Evolutionary conservation across 2,329 filamentous ascomycete genomes (phyloP).

Genomic region (Scedosporium aurantiacum): DNA sequence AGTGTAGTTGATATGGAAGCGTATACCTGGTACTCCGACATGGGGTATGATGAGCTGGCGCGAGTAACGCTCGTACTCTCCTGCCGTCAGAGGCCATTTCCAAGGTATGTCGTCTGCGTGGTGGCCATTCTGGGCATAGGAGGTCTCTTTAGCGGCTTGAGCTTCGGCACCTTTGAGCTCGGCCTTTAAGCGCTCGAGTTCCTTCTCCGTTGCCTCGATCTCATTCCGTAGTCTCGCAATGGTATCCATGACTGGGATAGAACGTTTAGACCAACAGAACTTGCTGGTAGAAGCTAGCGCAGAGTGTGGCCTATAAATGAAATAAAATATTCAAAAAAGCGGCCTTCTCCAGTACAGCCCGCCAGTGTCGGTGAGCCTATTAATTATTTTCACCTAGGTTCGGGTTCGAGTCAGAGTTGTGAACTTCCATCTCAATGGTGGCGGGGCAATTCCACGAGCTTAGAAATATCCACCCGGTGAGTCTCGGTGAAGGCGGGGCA

Average conservation of each 20-base stretch:
- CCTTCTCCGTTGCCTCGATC: conserved; percentile 35
- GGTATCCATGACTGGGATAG: not conserved
- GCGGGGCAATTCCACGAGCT: not conserved
- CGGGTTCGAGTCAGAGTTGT: conserved; percentile 10
- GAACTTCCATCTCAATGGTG: conserved; percentile 21
- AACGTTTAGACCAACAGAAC: too few relatives aligned
- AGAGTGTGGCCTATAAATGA: not conserved
- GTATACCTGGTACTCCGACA: conserved; percentile 60
- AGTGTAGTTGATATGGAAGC: conserved; percentile 6
- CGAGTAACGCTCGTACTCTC: conserved; percentile 80
- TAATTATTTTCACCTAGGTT: not conserved
- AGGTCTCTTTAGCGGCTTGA: not conserved
- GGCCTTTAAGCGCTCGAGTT: conserved; percentile 32
- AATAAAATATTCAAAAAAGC: not conserved
- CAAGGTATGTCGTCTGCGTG: conserved; percentile 12
- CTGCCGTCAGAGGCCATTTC: conserved; percentile 57
- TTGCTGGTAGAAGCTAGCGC: too few relatives aligned
- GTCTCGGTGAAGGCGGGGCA: conserved; percentile 4
- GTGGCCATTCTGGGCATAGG: not conserved
- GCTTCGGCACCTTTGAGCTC: conserved; percentile 22
- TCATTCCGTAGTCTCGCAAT: conserved; percentile 31
- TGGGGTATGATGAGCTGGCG: conserved; percentile 82
- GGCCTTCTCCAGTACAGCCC: too few relatives aligned
- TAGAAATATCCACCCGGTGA: not conserved
- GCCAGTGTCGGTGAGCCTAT: too few relatives aligned